These are phyloP conservation scores for Arctium lappa DNA, from an alignment of 129 eudicot species.

Conservation along the genomic window DNA sequence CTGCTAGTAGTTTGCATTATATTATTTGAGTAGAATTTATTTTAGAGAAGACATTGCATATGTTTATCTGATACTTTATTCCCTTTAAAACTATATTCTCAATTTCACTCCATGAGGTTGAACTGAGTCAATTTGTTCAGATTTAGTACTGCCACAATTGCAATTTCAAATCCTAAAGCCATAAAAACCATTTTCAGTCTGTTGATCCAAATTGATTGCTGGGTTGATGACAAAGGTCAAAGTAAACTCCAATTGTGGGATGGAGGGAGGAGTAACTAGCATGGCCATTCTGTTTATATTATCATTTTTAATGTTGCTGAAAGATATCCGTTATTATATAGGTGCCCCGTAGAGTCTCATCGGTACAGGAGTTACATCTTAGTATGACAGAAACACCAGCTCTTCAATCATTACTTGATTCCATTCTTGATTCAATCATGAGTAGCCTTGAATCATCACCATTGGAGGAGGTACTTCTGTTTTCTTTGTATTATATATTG, in stretches of 20 bases:
- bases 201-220: constrained; percentile 3
- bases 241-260: not conserved
- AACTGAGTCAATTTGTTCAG: not conserved
- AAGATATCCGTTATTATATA: not conserved
- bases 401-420: constrained; percentile 20
- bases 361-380: constrained; percentile 26
- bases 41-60: not conserved
- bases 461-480: constrained; percentile 21
- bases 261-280: not conserved
- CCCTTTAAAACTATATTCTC: not conserved
- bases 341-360: constrained; percentile 26
- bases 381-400: constrained; percentile 20
- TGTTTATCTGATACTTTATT: not conserved
- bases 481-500: not conserved
- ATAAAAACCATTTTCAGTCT: not conserved
- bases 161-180: constrained; percentile 6
- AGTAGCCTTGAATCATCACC: constrained; percentile 17
- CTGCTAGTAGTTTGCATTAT: not conserved
- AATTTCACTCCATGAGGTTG: not conserved
- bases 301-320: not conserved
- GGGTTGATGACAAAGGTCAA: not conserved
- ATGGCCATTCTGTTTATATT: not conserved
- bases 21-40: not conserved
- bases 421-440: constrained; percentile 19
- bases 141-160: not conserved